These are phyloP conservation scores for Pseudogymnoascus sp. DNA, from an alignment of 2,329 filamentous ascomycete species.

Conservation along the genomic window DNA sequence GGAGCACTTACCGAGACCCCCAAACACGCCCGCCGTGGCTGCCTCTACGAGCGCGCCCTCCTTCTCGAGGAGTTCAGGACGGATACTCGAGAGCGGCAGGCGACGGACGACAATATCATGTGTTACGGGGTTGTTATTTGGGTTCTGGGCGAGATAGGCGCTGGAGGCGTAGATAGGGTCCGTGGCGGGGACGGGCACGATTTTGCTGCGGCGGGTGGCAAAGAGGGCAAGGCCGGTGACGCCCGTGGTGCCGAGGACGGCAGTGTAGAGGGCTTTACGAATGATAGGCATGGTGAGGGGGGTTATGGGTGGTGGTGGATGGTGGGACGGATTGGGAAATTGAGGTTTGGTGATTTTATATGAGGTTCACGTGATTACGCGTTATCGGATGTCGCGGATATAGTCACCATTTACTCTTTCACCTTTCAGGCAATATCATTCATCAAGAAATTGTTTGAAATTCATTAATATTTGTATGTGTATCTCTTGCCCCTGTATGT, in stretches of 20 bases:
- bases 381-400: background rate
- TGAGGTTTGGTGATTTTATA: background rate
- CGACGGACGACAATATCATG: conserved; percentile 58
- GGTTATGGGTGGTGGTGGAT: background rate
- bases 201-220: conserved; percentile 18
- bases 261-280: conserved; percentile 15
- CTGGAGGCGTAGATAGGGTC: conserved; percentile 54
- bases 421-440: background rate
- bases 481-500: background rate
- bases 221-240: conserved; percentile 19
- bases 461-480: background rate
- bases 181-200: conserved; percentile 47
- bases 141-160: conserved; percentile 52
- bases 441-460: background rate
- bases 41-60: conserved; percentile 53
- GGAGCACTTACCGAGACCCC: conserved; percentile 46
- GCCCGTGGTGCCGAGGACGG: conserved; percentile 17
- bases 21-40: conserved; percentile 62
- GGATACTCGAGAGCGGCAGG: conserved; percentile 55
- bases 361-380: background rate
- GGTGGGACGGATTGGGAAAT: background rate
- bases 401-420: background rate
- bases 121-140: conserved; percentile 51
- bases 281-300: background rate
- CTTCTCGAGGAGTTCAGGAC: conserved; percentile 55